A percentile compares a stretch with the other conserved stretches of the same genome.
Conservation (phyloP, 495 filamentous ascomycete species). For the Amniculicola lignicola region DNA sequence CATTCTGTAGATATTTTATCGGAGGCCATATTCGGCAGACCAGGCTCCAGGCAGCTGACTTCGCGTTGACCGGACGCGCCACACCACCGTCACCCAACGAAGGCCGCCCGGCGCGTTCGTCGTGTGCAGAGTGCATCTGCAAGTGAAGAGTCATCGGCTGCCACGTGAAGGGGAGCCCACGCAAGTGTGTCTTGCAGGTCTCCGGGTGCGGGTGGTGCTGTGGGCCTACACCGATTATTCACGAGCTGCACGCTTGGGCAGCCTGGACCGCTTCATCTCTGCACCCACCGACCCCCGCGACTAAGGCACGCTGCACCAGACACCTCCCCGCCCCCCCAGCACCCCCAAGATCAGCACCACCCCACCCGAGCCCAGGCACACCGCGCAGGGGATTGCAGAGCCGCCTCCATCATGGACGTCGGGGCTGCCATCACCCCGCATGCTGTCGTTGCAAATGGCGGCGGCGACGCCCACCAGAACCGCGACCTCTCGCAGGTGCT, state of each 20-base stretch:
- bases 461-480: conserved; percentile 8
- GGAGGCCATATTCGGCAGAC: too few species aligned
- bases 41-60: conserved; percentile 9
- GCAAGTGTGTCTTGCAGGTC: too few species aligned
- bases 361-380: not conserved
- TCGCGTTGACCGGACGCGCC: conserved; percentile 18
- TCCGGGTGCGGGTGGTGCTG: too few species aligned
- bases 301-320: not conserved
- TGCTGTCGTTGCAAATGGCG: conserved; percentile 17
- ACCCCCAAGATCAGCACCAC: not conserved
- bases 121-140: not conserved
- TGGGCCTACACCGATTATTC: too few species aligned
- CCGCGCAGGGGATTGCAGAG: conserved; percentile 2
- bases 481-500: conserved; percentile 58
- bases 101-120: conserved; percentile 2
- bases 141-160: not conserved
- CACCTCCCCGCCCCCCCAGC: not conserved
- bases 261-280: not conserved
- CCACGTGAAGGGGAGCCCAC: not conserved
- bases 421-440: conserved; percentile 10
- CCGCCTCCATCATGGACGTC: conserved; percentile 25
- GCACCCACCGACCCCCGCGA: not conserved
- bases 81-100: not conserved
- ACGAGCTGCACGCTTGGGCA: not conserved
- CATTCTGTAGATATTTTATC: too few species aligned